Evolutionary conservation across 345 rosid genomes (phyloP), one percentile per base, ranked within the genome.

Genomic region (Citrus reticulata): DNA sequence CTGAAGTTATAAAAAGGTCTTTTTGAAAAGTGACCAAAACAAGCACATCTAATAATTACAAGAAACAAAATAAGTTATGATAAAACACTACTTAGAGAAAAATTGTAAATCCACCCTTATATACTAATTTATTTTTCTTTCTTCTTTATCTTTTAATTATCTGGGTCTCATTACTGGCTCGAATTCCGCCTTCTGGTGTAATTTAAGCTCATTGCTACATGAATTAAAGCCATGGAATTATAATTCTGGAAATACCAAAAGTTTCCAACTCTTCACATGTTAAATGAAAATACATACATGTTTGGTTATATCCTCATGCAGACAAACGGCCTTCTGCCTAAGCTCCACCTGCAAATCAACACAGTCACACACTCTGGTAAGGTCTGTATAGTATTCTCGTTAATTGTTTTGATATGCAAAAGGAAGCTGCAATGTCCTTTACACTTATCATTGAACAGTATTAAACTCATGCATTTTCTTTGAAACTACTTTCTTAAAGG

Each of bases 231-330:
- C 65, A 11, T n/a, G 32, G 65, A 60, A 60, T 27, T 7, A n/a
- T n/a, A 16, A n/a, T 8, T 24, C 10, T 42, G 58, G 7, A 39
- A 20, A 35, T 34, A 65, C 40, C 13, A n/a, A 7, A 32, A 22
- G 6, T 67, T 67, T 37, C 70, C 16, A 37, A 37, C 51, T 65
- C 24, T 32, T 34, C 39, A 37, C 9, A 27, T 1, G 40, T 29
- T 16, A 29, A 72, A 66, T 42, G 20, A 73, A 59, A 77, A 55
- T 13, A 79, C 90, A 35, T 83, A 88, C 94, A 65, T 86, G 79
- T 65, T 85, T 87, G 29, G 84, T 89, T 77, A 86, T 81, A 75
- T 81, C 85, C 80, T 85, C 89, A 49, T 91, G 94, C 62, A 89
- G 87, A 83, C 65, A 74, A 72, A 62, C 71, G 7, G 88, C 91